A percentile compares a stretch with the other conserved stretches of the same genome.
Conservation (phyloP, 1,284 basidiomycete species). For the Testicularia cyperi region DNA sequence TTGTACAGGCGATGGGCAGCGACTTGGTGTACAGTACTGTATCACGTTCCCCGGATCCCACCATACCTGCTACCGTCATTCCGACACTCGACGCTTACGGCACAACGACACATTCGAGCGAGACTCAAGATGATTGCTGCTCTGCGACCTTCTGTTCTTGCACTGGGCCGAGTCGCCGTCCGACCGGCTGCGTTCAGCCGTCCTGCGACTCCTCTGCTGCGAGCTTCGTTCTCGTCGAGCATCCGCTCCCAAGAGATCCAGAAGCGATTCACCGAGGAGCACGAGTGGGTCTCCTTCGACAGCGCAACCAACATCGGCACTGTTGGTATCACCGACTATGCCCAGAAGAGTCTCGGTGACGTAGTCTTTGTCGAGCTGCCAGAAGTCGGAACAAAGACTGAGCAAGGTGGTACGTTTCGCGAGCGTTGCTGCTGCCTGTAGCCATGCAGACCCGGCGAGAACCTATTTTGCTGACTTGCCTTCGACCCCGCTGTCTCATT, state of each 20-base stretch:
- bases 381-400: constrained; percentile 69
- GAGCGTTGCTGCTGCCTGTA: too few species aligned
- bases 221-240: constrained; percentile 29
- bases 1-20: too few species aligned
- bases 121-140: constrained; percentile 21
- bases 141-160: constrained; percentile 15
- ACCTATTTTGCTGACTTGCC: background rate
- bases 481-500: background rate
- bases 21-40: too few species aligned
- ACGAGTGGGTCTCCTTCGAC: constrained; percentile 86
- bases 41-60: too few species aligned
- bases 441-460: background rate
- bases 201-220: constrained; percentile 10
- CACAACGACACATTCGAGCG: background rate
- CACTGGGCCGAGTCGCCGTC: constrained; percentile 16
- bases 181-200: constrained; percentile 28
- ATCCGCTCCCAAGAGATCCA: constrained; percentile 20
- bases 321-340: constrained; percentile 89
- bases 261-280: constrained; percentile 71
- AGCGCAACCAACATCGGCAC: constrained; percentile 76
- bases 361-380: constrained; percentile 97
- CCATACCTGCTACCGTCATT: too few species aligned
- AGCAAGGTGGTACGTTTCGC: constrained; percentile 71
- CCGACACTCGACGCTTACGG: too few species aligned
- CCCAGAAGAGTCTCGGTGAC: constrained; percentile 88